These are phyloP conservation scores for Ganoderma sp. DNA, from an alignment of 1,284 basidiomycete genomes.

Conservation along the genomic window DNA sequence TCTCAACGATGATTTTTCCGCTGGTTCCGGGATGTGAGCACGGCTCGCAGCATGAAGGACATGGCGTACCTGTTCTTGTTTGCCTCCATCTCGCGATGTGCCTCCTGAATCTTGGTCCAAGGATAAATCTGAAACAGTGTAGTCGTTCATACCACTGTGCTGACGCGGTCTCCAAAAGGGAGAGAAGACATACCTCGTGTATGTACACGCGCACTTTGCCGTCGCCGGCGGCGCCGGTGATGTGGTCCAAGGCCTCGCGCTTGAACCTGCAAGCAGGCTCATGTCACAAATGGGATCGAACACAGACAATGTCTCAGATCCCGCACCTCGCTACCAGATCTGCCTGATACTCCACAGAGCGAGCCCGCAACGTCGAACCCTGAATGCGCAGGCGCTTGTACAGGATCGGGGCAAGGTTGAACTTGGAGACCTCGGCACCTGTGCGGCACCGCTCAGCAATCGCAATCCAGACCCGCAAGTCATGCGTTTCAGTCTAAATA, in stretches of 20 bases:
- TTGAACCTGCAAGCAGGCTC: slow-evolving; percentile 45
- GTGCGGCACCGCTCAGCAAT: slow-evolving; percentile 17
- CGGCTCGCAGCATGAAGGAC: background rate
- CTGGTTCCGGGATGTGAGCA: slow-evolving; percentile 15
- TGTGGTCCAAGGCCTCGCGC: slow-evolving; percentile 58
- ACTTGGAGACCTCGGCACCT: slow-evolving; percentile 71
- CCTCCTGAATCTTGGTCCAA: slow-evolving; percentile 84
- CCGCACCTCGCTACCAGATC: slow-evolving; percentile 70
- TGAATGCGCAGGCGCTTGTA: slow-evolving; percentile 90
- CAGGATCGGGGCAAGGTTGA: slow-evolving; percentile 73
- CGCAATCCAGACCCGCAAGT: background rate
- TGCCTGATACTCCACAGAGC: slow-evolving; percentile 81
- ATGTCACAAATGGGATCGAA: background rate
- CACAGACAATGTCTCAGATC: background rate
- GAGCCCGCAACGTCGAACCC: slow-evolving; percentile 86
- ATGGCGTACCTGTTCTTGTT: slow-evolving; percentile 70
- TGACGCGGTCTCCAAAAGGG: background rate
- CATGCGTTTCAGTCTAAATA: too few species aligned
- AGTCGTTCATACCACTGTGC: background rate
- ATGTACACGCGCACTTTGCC: slow-evolving; percentile 77
- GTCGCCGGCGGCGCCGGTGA: slow-evolving; percentile 60
- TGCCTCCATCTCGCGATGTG: slow-evolving; percentile 87
- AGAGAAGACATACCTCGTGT: slow-evolving; percentile 61
- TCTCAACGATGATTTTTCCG: slow-evolving; percentile 57
- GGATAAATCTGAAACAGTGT: slow-evolving; percentile 64